Evolutionary conservation across 441 rosid species (phyloP).

Genomic region (Syzygium syzygioides): DNA sequence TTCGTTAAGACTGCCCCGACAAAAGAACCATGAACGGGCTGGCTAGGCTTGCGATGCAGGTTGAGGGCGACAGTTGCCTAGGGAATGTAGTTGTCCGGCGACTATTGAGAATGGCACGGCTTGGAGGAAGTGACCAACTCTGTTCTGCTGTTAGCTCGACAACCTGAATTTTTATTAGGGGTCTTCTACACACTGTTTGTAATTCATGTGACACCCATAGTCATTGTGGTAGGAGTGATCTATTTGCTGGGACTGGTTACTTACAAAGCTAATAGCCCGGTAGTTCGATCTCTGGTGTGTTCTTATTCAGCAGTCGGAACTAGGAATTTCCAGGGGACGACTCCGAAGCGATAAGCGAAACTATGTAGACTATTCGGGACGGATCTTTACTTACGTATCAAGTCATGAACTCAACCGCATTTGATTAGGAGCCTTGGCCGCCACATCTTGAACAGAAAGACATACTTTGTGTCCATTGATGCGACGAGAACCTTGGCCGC

Average conservation of each 20-base stretch:
- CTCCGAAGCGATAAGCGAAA: neutral
- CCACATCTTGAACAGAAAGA: neutral
- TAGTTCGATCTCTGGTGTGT: neutral
- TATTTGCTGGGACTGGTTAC: neutral
- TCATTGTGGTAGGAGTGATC: neutral
- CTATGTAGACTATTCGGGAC: neutral
- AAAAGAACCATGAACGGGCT: conserved; percentile 12
- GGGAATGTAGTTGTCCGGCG: neutral
- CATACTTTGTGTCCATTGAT: neutral
- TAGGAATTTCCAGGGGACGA: neutral
- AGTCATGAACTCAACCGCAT: neutral
- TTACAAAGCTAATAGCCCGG: neutral
- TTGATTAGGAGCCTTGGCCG: neutral
- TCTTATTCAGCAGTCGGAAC: neutral
- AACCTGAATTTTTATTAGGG: neutral
- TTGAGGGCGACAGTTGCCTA: neutral
- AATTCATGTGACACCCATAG: neutral
- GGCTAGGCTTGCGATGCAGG: neutral
- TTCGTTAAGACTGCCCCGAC: conserved; percentile 25
- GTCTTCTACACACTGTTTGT: neutral
- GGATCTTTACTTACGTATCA: neutral
- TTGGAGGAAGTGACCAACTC: neutral
- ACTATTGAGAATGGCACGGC: neutral
- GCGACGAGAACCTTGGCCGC: neutral
- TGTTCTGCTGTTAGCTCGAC: neutral